Percentiles rank a stretch among this genome's conserved stretches.
These are phyloP conservation scores for Colletotrichum sidae DNA, from an alignment of 2,329 filamentous ascomycete genomes.

Conservation along the genomic window DNA sequence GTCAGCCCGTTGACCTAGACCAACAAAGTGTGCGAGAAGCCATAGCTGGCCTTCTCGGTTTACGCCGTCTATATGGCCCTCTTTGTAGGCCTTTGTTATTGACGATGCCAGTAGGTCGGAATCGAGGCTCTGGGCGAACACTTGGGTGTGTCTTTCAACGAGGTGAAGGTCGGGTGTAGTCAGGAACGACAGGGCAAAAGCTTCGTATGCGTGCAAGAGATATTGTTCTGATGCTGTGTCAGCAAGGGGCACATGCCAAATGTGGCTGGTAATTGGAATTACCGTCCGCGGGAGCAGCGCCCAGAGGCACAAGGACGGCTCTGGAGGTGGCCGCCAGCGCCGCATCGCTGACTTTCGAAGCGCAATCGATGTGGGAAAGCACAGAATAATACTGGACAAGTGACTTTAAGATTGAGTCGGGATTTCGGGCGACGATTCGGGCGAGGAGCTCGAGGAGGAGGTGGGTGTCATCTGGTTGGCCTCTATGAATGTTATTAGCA, in stretches of 20 bases:
- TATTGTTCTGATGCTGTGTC: constrained; percentile 1
- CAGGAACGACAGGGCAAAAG: constrained; percentile 54
- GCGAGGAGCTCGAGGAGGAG: constrained; percentile 51
- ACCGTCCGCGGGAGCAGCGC: constrained; percentile 31
- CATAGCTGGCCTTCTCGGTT: constrained; percentile 65
- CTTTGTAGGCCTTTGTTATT: constrained; percentile 52
- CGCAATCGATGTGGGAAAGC: constrained; percentile 50
- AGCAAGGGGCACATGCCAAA: constrained; percentile 10
- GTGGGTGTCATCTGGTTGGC: constrained; percentile 40
- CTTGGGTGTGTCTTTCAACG: constrained; percentile 53
- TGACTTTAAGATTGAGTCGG: constrained; percentile 43
- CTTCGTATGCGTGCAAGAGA: constrained; percentile 45
- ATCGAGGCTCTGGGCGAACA: constrained; percentile 52
- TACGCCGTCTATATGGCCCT: constrained; percentile 39
- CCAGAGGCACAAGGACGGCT: constrained; percentile 40
- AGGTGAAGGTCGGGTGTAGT: constrained; percentile 49
- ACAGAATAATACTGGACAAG: constrained; percentile 53
- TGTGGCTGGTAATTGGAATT: neutral
- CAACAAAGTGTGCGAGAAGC: constrained; percentile 75
- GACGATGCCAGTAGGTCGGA: constrained; percentile 54
- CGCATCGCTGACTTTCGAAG: constrained; percentile 20
- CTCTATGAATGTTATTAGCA: constrained; percentile 28
- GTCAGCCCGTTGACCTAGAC: constrained; percentile 58
- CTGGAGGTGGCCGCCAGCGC: constrained; percentile 37
- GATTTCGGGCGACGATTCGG: constrained; percentile 45